These are phyloP conservation scores for Colletotrichum zoysiae DNA, from an alignment of 2,329 filamentous ascomycete genomes.

Conservation along the genomic window DNA sequence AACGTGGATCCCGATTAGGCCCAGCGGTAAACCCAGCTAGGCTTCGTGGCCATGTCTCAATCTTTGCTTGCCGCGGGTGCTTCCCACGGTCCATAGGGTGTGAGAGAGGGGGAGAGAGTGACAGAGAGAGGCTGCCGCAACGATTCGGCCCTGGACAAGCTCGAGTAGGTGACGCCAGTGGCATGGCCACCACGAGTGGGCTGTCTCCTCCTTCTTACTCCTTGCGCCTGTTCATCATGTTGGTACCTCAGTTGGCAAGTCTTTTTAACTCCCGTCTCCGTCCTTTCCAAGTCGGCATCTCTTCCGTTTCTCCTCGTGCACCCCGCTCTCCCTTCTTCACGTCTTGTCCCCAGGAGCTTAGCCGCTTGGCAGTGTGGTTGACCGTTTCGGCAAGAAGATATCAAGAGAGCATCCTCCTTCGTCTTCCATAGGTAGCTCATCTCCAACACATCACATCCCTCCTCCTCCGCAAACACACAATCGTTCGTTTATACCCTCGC, in stretches of 20 bases:
- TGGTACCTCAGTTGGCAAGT: constrained; percentile 36
- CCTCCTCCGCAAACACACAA: background rate
- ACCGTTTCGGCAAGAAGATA: constrained; percentile 31
- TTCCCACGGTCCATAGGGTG: constrained; percentile 4
- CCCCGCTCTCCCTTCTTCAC: constrained; percentile 26
- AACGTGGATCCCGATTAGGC: constrained; percentile 38
- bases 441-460: background rate
- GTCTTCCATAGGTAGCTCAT: background rate
- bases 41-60: constrained; percentile 40
- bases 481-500: constrained; percentile 27
- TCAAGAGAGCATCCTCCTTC: constrained; percentile 26
- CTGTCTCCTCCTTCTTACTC: constrained; percentile 33
- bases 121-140: constrained; percentile 18
- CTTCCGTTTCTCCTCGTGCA: constrained; percentile 17
- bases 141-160: constrained; percentile 28
- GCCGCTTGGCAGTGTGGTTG: constrained; percentile 32
- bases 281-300: constrained; percentile 12
- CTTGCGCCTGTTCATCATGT: constrained; percentile 33
- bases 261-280: constrained; percentile 38
- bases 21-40: constrained; percentile 19
- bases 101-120: background rate
- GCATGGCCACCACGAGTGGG: constrained; percentile 25
- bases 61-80: constrained; percentile 20
- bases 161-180: constrained; percentile 33
- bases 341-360: constrained; percentile 4